A percentile compares a stretch with the other conserved stretches of the same genome.
phyloP scores from a whole-genome alignment of 805 yeast species.

The Spencermartinsiella europaea region DNA sequence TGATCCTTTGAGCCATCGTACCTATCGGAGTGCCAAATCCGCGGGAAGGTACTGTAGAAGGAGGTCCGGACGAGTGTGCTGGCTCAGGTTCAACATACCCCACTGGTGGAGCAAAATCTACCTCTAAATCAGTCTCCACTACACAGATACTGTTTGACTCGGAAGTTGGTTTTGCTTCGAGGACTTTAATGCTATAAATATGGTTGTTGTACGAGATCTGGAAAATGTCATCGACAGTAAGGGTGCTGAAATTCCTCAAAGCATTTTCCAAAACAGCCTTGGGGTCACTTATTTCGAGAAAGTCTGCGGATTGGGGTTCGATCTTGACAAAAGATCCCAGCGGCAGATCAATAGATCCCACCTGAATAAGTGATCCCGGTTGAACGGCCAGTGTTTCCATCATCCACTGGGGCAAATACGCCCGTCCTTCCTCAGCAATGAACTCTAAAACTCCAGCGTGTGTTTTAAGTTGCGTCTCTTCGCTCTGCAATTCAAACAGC shows the following conservation, averaged over 20 bases:
- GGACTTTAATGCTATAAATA: constrained; percentile 69
- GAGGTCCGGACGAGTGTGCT: constrained; percentile 17
- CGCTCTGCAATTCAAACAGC: constrained; percentile 78
- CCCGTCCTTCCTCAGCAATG: constrained; percentile 95
- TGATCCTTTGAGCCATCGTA: constrained; percentile 65
- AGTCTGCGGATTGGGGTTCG: constrained; percentile 93
- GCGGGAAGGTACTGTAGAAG: constrained; percentile 17
- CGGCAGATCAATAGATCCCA: constrained; percentile 69
- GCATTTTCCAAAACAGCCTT: constrained; percentile 95
- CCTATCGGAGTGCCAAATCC: constrained; percentile 19
- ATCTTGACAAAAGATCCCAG: constrained; percentile 84
- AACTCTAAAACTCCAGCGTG: constrained; percentile 96
- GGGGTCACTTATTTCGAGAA: constrained; percentile 90
- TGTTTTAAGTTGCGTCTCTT: constrained; percentile 53
- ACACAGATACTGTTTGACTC: constrained; percentile 73
- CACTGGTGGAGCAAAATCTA: constrained; percentile 98
- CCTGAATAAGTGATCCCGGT: constrained; percentile 77
- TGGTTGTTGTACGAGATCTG: constrained; percentile 80
- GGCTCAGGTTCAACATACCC: constrained; percentile 88
- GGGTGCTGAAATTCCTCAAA: constrained; percentile 79
- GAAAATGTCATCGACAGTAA: constrained; percentile 78
- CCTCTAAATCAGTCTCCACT: constrained; percentile 92
- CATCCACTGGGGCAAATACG: constrained; percentile 96
- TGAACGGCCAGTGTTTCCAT: constrained; percentile 64
- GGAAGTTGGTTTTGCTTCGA: constrained; percentile 81